Evolutionary conservation across 2,329 filamentous ascomycete genomes (phyloP).

Genomic region (Cercospora canescens): DNA sequence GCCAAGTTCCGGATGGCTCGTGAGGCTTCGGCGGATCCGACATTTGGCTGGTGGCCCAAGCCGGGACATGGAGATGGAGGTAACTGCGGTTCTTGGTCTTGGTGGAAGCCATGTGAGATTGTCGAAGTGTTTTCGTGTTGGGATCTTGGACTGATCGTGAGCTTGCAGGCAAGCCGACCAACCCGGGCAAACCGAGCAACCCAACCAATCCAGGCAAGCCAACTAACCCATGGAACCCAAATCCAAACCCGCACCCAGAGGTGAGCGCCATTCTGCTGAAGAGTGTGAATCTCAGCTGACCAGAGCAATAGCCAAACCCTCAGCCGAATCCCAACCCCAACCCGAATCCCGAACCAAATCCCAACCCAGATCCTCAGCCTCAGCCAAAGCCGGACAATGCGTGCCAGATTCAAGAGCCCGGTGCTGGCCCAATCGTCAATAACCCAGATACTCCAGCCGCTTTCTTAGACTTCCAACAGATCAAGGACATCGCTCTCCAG

Average conservation of each 20-base stretch:
- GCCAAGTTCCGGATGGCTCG: constrained; percentile 14
- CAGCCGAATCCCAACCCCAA: background rate
- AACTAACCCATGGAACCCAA: background rate
- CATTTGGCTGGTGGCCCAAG: constrained; percentile 2
- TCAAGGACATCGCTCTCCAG: background rate
- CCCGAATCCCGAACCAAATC: background rate
- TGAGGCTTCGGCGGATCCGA: constrained; percentile 5
- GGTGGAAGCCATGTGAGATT: background rate
- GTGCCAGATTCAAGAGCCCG: background rate
- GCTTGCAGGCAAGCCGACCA: background rate
- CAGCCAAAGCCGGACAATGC: background rate
- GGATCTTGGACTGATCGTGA: background rate
- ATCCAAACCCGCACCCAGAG: background rate
- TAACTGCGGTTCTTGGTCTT: background rate
- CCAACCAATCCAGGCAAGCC: background rate
- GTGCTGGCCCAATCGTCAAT: background rate
- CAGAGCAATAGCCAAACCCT: background rate
- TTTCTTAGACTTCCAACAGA: background rate
- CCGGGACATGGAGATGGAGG: background rate
- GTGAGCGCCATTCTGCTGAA: background rate
- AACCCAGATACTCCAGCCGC: constrained; percentile 2
- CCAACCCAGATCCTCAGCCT: background rate
- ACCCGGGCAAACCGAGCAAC: background rate
- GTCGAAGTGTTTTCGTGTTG: background rate
- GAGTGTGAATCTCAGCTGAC: background rate